Percentiles rank a stretch among this genome's conserved stretches.
These are phyloP conservation scores for Fusarium annulatum DNA, from an alignment of 2,329 filamentous ascomycete species.

Conservation along the genomic window DNA sequence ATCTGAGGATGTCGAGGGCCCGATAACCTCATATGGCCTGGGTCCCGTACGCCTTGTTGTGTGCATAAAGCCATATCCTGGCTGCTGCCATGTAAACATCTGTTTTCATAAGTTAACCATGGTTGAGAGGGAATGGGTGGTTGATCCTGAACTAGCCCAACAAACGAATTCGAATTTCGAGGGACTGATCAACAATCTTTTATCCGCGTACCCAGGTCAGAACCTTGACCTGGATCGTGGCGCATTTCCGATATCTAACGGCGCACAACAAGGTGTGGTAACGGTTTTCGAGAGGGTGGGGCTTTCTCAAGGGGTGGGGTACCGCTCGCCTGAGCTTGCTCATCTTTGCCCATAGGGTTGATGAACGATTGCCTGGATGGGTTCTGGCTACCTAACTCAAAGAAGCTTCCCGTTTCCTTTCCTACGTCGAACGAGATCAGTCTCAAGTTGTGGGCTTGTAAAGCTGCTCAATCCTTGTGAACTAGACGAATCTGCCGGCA, in stretches of 20 bases:
- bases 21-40: not conserved
- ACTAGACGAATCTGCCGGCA: not conserved
- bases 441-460: not conserved
- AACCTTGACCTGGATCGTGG: constrained; percentile 35
- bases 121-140: not conserved
- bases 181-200: constrained; percentile 21
- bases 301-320: constrained; percentile 12
- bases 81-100: not conserved
- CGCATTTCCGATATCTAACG: constrained; percentile 35
- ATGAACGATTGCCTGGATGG: constrained; percentile 17
- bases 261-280: constrained; percentile 16
- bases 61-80: not conserved
- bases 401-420: not conserved
- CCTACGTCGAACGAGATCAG: not conserved
- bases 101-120: not conserved
- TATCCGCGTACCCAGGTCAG: constrained; percentile 6
- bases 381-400: constrained; percentile 4
- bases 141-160: not conserved
- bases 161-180: not conserved
- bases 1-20: not conserved
- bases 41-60: not conserved
- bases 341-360: constrained; percentile 15
- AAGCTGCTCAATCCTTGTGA: not conserved
- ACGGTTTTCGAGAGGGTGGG: constrained; percentile 34
- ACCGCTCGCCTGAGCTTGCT: constrained; percentile 17